These are phyloP conservation scores for Aechmea fasciata DNA, from an alignment of 176 grass and related monocot species.

Conservation along the genomic window DNA sequence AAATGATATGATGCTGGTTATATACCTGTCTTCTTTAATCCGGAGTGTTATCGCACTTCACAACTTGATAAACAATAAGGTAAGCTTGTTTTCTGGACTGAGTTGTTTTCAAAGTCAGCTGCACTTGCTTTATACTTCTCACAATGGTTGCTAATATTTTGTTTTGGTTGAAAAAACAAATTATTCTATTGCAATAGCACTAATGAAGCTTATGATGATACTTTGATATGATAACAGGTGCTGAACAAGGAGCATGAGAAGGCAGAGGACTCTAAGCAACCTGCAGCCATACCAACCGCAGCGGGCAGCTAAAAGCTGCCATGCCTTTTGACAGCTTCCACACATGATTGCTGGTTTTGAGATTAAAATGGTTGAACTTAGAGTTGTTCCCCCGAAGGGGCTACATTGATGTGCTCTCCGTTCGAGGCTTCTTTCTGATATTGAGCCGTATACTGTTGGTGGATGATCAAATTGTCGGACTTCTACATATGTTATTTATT, in stretches of 20 bases:
- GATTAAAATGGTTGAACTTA: too few species aligned
- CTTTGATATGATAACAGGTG: conserved; percentile 36
- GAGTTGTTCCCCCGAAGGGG: too few species aligned
- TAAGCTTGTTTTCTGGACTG: conserved; percentile 10
- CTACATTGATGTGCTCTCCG: too few species aligned
- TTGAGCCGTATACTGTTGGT: too few species aligned
- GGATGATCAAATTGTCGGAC: too few species aligned
- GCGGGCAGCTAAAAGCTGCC: conserved; percentile 39
- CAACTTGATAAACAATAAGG: conserved; percentile 99
- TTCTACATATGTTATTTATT: too few species aligned
- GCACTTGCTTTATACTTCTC: not conserved
- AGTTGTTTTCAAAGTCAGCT: not conserved
- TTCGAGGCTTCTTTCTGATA: too few species aligned
- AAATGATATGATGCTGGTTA: conserved; percentile 98
- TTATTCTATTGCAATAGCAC: not conserved
- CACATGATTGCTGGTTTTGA: too few species aligned
- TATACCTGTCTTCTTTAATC: conserved; percentile 91
- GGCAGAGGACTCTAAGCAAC: conserved; percentile 52
- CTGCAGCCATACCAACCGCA: conserved; percentile 27
- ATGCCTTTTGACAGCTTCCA: too few species aligned
- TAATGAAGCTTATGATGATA: not conserved
- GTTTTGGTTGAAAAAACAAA: too few species aligned
- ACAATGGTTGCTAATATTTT: too few species aligned
- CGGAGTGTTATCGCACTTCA: conserved; percentile 92
- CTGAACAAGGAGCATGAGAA: conserved; percentile 97